Evolutionary conservation across 495 filamentous ascomycete species (phyloP).

Genomic region (Bacidia rubella): DNA sequence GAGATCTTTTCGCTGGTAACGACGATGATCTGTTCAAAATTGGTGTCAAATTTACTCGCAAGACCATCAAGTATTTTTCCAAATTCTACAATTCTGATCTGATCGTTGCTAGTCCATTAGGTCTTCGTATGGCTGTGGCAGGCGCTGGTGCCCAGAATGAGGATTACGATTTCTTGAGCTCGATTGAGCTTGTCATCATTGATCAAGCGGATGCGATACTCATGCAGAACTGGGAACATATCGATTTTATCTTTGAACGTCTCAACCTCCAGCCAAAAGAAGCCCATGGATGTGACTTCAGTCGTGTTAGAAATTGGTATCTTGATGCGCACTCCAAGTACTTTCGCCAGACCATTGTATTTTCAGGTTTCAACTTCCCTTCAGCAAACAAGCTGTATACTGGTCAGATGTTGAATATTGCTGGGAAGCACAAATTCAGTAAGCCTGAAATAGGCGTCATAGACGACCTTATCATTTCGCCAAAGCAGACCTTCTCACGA

Average conservation of each 20-base stretch:
- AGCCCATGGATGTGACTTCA: slow-evolving; percentile 87
- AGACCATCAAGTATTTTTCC: slow-evolving; percentile 86
- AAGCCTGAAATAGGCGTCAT: slow-evolving; percentile 52
- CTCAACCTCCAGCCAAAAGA: slow-evolving; percentile 84
- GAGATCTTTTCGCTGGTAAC: slow-evolving; percentile 81
- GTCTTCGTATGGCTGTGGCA: slow-evolving; percentile 78
- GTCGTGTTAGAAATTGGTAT: slow-evolving; percentile 81
- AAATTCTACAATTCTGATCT: slow-evolving; percentile 95
- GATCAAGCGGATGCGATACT: slow-evolving; percentile 88
- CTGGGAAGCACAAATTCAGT: slow-evolving; percentile 60
- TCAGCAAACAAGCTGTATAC: slow-evolving; percentile 72
- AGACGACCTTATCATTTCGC: slow-evolving; percentile 43
- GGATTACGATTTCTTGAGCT: slow-evolving; percentile 85
- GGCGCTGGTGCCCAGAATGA: slow-evolving; percentile 59
- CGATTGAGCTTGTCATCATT: slow-evolving; percentile 76
- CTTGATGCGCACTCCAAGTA: slow-evolving; percentile 69
- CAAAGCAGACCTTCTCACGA: slow-evolving; percentile 83
- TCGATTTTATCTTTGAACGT: slow-evolving; percentile 79
- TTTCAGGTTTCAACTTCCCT: slow-evolving; percentile 73
- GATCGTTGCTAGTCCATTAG: slow-evolving; percentile 79
- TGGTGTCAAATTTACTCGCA: slow-evolving; percentile 87
- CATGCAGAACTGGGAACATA: slow-evolving; percentile 98
- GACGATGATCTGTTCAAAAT: slow-evolving; percentile 94
- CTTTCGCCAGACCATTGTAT: slow-evolving; percentile 70
- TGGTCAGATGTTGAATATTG: slow-evolving; percentile 62